Percentiles rank a stretch among this genome's conserved stretches.
Conservation (phyloP, 2,329 filamentous ascomycete genomes). For the Oidium heveae region DNA sequence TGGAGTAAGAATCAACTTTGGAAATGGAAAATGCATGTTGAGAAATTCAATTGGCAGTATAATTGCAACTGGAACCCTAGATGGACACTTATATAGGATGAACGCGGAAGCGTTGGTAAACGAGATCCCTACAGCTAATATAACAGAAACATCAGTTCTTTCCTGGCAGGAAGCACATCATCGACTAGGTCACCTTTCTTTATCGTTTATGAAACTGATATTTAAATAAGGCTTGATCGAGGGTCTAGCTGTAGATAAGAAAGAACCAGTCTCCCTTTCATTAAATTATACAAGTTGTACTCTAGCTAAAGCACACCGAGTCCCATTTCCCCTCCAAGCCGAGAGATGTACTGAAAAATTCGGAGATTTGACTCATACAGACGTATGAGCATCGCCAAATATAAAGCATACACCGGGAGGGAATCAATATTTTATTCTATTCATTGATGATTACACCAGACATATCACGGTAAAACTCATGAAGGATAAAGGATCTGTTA, state of each 20-base stretch:
- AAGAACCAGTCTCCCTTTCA: background rate
- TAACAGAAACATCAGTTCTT: background rate
- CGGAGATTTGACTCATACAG: background rate
- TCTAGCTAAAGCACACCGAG: background rate
- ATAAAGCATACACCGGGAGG: background rate
- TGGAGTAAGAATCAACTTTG: background rate
- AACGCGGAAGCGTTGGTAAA: background rate
- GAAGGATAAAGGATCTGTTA: background rate
- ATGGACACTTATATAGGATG: background rate
- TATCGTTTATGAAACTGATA: background rate
- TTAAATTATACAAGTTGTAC: background rate
- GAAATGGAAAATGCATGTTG: background rate
- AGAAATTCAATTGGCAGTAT: background rate
- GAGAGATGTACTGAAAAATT: background rate
- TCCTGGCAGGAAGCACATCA: background rate
- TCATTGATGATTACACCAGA: background rate
- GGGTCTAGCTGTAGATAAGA: background rate
- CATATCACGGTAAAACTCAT: background rate
- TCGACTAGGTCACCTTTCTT: background rate
- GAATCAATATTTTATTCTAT: background rate
- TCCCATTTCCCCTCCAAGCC: background rate
- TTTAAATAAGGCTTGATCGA: background rate
- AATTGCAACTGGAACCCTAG: background rate
- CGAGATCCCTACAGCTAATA: background rate
- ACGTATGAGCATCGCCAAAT: background rate